Conservation (phyloP, 208 protist species). For the Crithidia acanthocephali region DNA sequence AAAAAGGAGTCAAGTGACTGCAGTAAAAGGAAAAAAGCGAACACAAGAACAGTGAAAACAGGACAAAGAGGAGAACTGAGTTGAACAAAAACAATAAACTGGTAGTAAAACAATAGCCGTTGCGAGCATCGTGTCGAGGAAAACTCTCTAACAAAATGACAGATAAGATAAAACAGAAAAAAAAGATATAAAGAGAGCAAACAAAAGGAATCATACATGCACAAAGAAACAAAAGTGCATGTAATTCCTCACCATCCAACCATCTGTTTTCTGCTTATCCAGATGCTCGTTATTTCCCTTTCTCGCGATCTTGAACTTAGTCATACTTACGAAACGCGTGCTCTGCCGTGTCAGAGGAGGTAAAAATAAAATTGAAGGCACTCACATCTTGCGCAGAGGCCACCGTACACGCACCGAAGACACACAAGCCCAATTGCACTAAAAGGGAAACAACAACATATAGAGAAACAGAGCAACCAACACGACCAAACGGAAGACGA, state of each 20-base stretch:
- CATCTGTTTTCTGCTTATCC: too few species aligned
- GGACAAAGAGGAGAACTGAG: background rate
- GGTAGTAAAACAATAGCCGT: background rate
- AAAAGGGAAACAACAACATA: background rate
- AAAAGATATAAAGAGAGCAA: background rate
- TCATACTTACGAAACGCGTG: too few species aligned
- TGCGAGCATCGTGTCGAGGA: background rate
- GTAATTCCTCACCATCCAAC: background rate
- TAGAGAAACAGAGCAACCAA: background rate
- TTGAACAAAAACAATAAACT: background rate
- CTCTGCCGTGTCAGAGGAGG: too few species aligned
- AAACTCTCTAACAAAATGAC: background rate
- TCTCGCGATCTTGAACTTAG: too few species aligned
- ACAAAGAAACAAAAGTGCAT: background rate
- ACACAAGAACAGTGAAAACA: constrained; percentile 2
- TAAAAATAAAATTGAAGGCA: too few species aligned
- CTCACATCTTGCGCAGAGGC: too few species aligned
- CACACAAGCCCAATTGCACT: too few species aligned
- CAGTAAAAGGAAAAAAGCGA: background rate
- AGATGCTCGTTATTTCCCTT: too few species aligned
- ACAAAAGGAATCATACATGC: background rate
- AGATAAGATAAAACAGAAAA: constrained; percentile 2
- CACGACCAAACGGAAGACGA: background rate
- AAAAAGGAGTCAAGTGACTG: background rate
- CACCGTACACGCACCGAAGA: too few species aligned